Evolutionary conservation across 108 stramenopile genomes (phyloP), one percentile per base, ranked within the genome.

Genomic region (Mayamaea pseudoterrestris): DNA sequence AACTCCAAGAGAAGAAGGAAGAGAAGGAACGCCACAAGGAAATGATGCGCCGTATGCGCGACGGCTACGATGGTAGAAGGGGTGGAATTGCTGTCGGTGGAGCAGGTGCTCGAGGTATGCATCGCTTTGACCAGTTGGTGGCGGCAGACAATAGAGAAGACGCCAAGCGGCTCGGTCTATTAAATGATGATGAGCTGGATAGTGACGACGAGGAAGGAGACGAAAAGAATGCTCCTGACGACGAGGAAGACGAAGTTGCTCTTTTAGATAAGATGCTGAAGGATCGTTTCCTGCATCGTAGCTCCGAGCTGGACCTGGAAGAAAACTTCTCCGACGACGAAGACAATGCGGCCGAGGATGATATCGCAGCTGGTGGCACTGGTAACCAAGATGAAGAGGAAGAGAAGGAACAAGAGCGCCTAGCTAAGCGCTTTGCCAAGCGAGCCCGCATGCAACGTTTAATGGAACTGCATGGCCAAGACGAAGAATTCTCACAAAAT

Each of bases 1-100:
- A 73, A 50, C 50, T 45, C 27, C 42, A 69, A 18, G 69, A 73
- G 34, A 66, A 55, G 21, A 40, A 50, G 22, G 90, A 91, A 62
- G 90, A 91, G 57, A 87, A 91, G 61, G 73, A 74, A 32, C 65
- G 74, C 3, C 90, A 91, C 72, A 91, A 82, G 63, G 84, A 87
- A 58, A 84, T 91, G 24, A 59, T 91, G 48, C 50, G 90, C 16
- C 68, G 84, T 4, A 87, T 87, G 84, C 67, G 84, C 22, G 90
- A 91, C 41, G 90, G 90, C 32, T 84, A 87, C 52, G 84, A 87
- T 66, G 90, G 90, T 1, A 71, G 90, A 25, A 65, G 82, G 16
- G 82, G 84, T 32, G 89, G 83, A 3, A 80, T 83, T 48, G 82
- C 82, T 1, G 76, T 76, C 36, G 73, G 82, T 20, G 62, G 68